These are phyloP conservation scores for Leucocoprinus sp. DNA, from an alignment of 768 basidiomycete species.

Conservation along the genomic window DNA sequence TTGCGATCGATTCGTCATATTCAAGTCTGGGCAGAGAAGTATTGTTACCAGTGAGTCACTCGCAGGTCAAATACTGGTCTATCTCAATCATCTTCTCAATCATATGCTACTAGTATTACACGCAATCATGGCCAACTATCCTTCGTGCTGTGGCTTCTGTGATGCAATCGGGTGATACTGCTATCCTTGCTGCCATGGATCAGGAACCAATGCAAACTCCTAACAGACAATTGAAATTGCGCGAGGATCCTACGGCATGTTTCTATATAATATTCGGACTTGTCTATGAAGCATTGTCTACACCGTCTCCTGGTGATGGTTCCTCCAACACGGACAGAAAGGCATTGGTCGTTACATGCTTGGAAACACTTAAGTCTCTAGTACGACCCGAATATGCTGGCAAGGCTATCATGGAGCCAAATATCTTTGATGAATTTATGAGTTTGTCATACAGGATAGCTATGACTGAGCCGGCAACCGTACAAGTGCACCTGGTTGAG, in stretches of 20 bases:
- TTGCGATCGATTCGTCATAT: slow-evolving; percentile 73
- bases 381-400: slow-evolving; percentile 77
- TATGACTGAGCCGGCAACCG: slow-evolving; percentile 69
- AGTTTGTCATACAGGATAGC: slow-evolving; percentile 85
- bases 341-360: slow-evolving; percentile 47
- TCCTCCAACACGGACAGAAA: slow-evolving; percentile 32
- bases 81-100: neutral
- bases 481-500: slow-evolving; percentile 68
- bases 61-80: neutral
- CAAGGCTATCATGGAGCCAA: slow-evolving; percentile 67
- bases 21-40: slow-evolving; percentile 88
- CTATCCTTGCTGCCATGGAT: slow-evolving; percentile 74
- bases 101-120: slow-evolving; percentile 70
- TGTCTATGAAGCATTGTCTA: slow-evolving; percentile 81
- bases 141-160: slow-evolving; percentile 78
- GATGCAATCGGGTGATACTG: slow-evolving; percentile 62
- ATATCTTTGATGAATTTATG: slow-evolving; percentile 85
- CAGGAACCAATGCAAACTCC: slow-evolving; percentile 29
- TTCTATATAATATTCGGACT: slow-evolving; percentile 91
- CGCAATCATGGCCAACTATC: slow-evolving; percentile 72
- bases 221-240: slow-evolving; percentile 23
- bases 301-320: slow-evolving; percentile 54
- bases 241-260: slow-evolving; percentile 61
- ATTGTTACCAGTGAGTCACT: slow-evolving; percentile 67
- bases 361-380: slow-evolving; percentile 75